phyloP scores from a whole-genome alignment of 2,329 filamentous ascomycete species.

The Stagonosporopsis tanaceti region DNA sequence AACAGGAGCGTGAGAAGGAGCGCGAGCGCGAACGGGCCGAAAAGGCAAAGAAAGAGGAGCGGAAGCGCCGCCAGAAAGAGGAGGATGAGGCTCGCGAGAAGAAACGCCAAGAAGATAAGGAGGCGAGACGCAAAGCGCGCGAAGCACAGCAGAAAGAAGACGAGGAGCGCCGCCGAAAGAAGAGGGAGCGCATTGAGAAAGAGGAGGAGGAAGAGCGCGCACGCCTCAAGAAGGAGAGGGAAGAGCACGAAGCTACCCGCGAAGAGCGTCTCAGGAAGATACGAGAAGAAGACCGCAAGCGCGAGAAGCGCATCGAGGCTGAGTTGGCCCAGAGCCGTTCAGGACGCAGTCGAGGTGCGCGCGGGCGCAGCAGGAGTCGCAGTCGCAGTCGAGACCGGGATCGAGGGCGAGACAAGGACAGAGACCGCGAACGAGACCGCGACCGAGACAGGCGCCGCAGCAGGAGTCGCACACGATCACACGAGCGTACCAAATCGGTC shows the following conservation, averaged over 20 bases:
- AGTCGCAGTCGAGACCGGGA: constrained; percentile 33
- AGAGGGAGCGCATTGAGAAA: constrained; percentile 41
- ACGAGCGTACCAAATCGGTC: constrained; percentile 32
- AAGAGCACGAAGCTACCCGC: constrained; percentile 54
- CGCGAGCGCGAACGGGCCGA: constrained; percentile 62
- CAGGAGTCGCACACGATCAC: constrained; percentile 32
- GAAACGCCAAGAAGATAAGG: constrained; percentile 57
- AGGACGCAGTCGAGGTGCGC: constrained; percentile 40
- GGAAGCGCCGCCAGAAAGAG: constrained; percentile 59
- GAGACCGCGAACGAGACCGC: constrained; percentile 35
- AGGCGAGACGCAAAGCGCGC: constrained; percentile 46
- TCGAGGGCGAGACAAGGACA: constrained; percentile 32
- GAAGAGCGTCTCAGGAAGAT: constrained; percentile 53
- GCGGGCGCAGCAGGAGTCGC: constrained; percentile 39
- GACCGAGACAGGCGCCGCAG: constrained; percentile 34
- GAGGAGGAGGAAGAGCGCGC: constrained; percentile 60
- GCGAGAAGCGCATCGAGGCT: constrained; percentile 50
- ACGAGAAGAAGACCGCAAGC: constrained; percentile 45
- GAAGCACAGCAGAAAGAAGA: constrained; percentile 43
- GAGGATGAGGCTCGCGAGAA: constrained; percentile 56
- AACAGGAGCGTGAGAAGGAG: constrained; percentile 68
- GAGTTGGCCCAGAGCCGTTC: constrained; percentile 62
- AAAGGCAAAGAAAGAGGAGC: constrained; percentile 65
- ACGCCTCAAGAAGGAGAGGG: constrained; percentile 55
- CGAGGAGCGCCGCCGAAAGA: constrained; percentile 42